Conservation (phyloP, 2,329 filamentous ascomycete genomes). For the Ciborinia camelliae region DNA sequence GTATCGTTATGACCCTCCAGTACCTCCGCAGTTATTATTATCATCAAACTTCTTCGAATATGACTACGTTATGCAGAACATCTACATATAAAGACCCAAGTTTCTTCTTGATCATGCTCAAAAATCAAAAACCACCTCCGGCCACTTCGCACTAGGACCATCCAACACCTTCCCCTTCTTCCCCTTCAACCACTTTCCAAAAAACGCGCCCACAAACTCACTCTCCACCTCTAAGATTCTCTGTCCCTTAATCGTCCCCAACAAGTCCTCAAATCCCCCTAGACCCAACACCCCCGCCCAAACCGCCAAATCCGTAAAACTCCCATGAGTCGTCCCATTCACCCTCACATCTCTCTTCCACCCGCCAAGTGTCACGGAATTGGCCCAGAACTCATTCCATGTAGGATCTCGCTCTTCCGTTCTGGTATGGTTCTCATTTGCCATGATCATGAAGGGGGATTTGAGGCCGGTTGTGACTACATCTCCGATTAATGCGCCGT, state of each 20-base stretch:
- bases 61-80: background rate
- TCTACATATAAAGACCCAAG: background rate
- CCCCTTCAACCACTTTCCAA: slow-evolving; percentile 27
- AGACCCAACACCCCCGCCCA: slow-evolving; percentile 4
- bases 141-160: slow-evolving; percentile 23
- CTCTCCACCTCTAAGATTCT: slow-evolving; percentile 29
- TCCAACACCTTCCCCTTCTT: slow-evolving; percentile 20
- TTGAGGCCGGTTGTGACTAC: slow-evolving; percentile 31
- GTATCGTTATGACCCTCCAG: no score
- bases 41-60: no score
- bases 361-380: slow-evolving; percentile 19
- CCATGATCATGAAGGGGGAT: slow-evolving; percentile 38
- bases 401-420: slow-evolving; percentile 27
- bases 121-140: slow-evolving; percentile 25
- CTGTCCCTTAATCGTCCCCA: slow-evolving; percentile 28
- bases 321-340: slow-evolving; percentile 34
- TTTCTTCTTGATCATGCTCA: background rate
- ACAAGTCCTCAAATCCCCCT: background rate
- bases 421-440: slow-evolving; percentile 30
- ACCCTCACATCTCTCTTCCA: slow-evolving; percentile 38
- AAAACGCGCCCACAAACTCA: slow-evolving; percentile 28
- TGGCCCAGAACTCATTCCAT: slow-evolving; percentile 35
- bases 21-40: no score
- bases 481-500: slow-evolving; percentile 38
- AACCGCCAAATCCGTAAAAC: slow-evolving; percentile 35